A percentile compares a stretch with the other conserved stretches of the same genome.
phyloP scores from a whole-genome alignment of 1,284 basidiomycete genomes.

The Neolentinus lepideus region DNA sequence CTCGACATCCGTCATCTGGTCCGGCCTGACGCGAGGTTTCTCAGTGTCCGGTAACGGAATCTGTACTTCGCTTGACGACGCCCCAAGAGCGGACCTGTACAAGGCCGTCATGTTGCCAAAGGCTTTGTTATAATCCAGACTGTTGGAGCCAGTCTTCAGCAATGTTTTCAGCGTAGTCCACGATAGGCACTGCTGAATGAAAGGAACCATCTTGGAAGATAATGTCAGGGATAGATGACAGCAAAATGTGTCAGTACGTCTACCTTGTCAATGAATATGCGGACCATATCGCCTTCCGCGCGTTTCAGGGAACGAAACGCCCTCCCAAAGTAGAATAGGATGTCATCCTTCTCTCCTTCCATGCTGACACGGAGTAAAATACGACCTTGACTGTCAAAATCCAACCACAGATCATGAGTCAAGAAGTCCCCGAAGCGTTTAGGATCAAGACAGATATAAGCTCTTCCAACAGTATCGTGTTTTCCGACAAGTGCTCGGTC shows the following conservation, averaged over 20 bases:
- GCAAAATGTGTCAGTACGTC: slow-evolving; percentile 11
- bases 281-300: slow-evolving; percentile 93
- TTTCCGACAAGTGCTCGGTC: slow-evolving; percentile 86
- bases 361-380: slow-evolving; percentile 89
- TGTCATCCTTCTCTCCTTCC: slow-evolving; percentile 98
- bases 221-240: background rate
- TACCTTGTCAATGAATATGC: slow-evolving; percentile 96
- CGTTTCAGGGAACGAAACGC: slow-evolving; percentile 94
- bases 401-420: slow-evolving; percentile 89
- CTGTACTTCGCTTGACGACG: slow-evolving; percentile 60
- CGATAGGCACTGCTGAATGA: slow-evolving; percentile 88
- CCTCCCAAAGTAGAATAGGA: slow-evolving; percentile 95
- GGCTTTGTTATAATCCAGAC: slow-evolving; percentile 80
- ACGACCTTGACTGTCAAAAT: slow-evolving; percentile 84
- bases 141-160: slow-evolving; percentile 42
- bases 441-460: slow-evolving; percentile 91
- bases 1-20: slow-evolving; percentile 84
- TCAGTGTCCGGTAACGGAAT: slow-evolving; percentile 71
- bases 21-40: slow-evolving; percentile 63
- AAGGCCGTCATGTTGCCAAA: slow-evolving; percentile 75
- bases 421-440: slow-evolving; percentile 84
- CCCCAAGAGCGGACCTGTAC: slow-evolving; percentile 69
- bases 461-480: slow-evolving; percentile 87
- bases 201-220: slow-evolving; percentile 78
- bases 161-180: slow-evolving; percentile 71